Conservation (phyloP, 208 protist genomes). For the Acanthamoeba sp. region DNA sequence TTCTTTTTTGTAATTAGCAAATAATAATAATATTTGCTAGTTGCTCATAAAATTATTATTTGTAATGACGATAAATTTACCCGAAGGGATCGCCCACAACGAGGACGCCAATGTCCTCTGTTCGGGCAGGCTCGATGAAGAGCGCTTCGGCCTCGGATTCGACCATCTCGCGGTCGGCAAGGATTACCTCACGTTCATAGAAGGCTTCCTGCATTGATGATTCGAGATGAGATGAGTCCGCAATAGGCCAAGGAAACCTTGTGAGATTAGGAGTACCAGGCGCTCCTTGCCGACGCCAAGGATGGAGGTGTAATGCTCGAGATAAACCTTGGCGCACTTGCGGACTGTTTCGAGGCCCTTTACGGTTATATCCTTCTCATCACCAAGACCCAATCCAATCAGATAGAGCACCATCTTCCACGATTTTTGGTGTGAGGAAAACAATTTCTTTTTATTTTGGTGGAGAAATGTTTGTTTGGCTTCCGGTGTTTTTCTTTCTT, state of each 20-base stretch:
- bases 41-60: too few species aligned
- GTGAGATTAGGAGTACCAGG: slow-evolving; percentile 40
- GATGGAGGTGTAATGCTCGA: slow-evolving; percentile 99
- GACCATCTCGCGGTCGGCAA: slow-evolving; percentile 97
- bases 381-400: slow-evolving; percentile 97
- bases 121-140: slow-evolving; percentile 90
- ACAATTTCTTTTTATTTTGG: neutral
- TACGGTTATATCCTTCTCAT: slow-evolving; percentile 98
- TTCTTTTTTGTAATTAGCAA: neutral
- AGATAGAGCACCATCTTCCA: slow-evolving; percentile 92
- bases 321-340: slow-evolving; percentile 95
- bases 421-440: neutral
- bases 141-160: slow-evolving; percentile 94
- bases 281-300: slow-evolving; percentile 93
- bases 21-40: neutral
- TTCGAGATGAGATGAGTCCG: neutral
- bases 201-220: slow-evolving; percentile 87
- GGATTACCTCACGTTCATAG: slow-evolving; percentile 94
- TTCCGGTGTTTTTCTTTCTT: neutral
- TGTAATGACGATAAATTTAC: neutral
- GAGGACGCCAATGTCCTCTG: slow-evolving; percentile 96
- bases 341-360: slow-evolving; percentile 96
- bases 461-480: neutral
- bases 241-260: slow-evolving; percentile 50
- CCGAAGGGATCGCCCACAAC: slow-evolving; percentile 99